These are phyloP conservation scores for Cornus florida DNA, from an alignment of 148 eudicot species.

Conservation along the genomic window DNA sequence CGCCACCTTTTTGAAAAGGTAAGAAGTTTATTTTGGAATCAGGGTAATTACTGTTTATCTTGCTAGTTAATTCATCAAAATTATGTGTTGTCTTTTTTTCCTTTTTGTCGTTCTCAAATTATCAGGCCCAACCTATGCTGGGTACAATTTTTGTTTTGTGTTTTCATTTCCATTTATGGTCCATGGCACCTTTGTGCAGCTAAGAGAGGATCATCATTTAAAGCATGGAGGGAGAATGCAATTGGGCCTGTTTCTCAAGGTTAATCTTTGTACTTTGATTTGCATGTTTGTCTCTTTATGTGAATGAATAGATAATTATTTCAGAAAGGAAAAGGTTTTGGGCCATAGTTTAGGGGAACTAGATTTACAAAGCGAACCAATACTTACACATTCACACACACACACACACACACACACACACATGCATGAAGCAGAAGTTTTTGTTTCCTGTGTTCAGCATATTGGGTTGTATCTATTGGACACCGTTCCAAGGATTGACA, in stretches of 20 bases:
- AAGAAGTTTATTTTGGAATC: slow-evolving; percentile 1
- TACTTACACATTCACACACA: too few relatives aligned
- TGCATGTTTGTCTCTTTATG: background rate
- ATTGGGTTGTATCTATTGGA: background rate
- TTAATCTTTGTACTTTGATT: slow-evolving; percentile 21
- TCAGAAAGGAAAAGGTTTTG: background rate
- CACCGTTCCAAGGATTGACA: background rate
- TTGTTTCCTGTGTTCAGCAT: slow-evolving; percentile 1
- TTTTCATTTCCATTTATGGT: slow-evolving; percentile 10
- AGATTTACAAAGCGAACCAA: background rate
- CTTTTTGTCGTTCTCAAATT: background rate
- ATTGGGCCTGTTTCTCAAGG: slow-evolving; percentile 96
- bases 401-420: background rate
- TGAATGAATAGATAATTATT: background rate
- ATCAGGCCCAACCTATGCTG: background rate
- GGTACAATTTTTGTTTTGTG: background rate
- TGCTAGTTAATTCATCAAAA: background rate
- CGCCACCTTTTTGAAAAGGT: slow-evolving; percentile 92
- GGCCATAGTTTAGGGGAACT: background rate
- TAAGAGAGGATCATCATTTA: slow-evolving; percentile 96
- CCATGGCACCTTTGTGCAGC: slow-evolving; percentile 40
- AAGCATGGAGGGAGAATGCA: slow-evolving; percentile 98
- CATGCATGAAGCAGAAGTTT: background rate
- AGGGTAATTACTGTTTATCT: background rate
- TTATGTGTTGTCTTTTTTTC: background rate